Conservation (phyloP, 345 rosid species). For the Salix dunnii region DNA sequence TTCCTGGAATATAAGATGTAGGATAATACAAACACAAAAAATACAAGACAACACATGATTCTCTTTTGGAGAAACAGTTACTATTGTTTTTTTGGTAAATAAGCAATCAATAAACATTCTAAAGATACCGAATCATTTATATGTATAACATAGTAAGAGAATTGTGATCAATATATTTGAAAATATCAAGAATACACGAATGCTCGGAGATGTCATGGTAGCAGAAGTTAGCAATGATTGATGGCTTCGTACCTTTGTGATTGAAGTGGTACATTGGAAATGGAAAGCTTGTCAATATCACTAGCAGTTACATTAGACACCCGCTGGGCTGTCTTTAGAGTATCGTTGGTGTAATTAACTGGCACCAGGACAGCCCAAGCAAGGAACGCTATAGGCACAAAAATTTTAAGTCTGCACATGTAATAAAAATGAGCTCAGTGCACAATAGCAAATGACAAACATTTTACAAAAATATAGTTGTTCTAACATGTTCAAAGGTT, state of each 20-base stretch:
- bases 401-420: conserved; percentile 71
- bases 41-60: background rate
- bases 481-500: background rate
- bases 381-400: conserved; percentile 66
- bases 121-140: background rate
- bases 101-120: background rate
- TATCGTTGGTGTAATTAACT: conserved; percentile 58
- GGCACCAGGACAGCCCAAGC: conserved; percentile 85
- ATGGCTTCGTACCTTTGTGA: conserved; percentile 54
- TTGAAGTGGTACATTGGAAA: conserved; percentile 64
- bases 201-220: background rate
- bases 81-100: background rate
- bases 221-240: background rate
- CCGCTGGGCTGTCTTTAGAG: conserved; percentile 34
- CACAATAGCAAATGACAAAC: background rate
- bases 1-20: background rate
- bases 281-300: conserved; percentile 82
- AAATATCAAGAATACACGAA: background rate
- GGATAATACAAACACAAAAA: background rate
- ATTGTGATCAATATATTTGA: background rate
- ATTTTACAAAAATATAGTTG: background rate
- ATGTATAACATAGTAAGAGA: background rate
- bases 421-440: conserved; percentile 6
- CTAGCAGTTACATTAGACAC: conserved; percentile 63
- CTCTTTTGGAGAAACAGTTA: background rate